These are phyloP conservation scores for Phanerochaete sordida DNA, from an alignment of 768 basidiomycete species.

Conservation along the genomic window DNA sequence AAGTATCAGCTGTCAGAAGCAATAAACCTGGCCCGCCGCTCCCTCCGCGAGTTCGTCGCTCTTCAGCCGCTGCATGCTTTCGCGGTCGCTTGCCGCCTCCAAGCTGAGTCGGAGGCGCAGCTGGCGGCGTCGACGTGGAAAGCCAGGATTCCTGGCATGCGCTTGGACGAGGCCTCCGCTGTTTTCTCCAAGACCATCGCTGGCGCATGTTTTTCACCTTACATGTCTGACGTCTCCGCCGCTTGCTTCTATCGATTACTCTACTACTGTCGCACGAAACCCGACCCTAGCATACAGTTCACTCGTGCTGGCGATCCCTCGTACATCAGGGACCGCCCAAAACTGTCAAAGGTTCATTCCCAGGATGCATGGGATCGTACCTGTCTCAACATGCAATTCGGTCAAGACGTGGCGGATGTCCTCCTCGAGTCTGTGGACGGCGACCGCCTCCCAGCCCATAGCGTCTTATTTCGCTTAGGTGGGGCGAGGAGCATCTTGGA, in stretches of 20 bases:
- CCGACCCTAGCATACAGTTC: not conserved
- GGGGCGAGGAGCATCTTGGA: not conserved
- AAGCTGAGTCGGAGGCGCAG: not conserved
- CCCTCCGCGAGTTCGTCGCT: not conserved
- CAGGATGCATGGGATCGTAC: too few relatives aligned
- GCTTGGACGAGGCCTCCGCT: not conserved
- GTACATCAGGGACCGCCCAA: too few relatives aligned
- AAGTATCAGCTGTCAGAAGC: slow-evolving; percentile 26
- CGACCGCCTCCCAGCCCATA: not conserved
- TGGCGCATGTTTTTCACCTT: not conserved
- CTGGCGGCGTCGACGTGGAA: not conserved
- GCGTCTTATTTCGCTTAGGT: not conserved
- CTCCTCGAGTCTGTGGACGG: not conserved
- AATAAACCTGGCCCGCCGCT: not conserved
- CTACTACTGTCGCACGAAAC: not conserved
- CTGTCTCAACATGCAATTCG: not conserved
- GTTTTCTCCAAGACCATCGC: not conserved
- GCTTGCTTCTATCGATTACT: not conserved
- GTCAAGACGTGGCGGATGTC: not conserved
- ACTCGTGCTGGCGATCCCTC: too few relatives aligned
- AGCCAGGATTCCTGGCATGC: not conserved
- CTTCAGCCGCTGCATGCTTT: not conserved
- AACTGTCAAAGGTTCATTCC: too few relatives aligned
- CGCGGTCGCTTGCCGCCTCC: not conserved
- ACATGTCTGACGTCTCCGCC: not conserved